A percentile compares a stretch with the other conserved stretches of the same genome.
Conservation (phyloP, 192 early-diverging fungal species). For the Rhizophagus clarus region DNA sequence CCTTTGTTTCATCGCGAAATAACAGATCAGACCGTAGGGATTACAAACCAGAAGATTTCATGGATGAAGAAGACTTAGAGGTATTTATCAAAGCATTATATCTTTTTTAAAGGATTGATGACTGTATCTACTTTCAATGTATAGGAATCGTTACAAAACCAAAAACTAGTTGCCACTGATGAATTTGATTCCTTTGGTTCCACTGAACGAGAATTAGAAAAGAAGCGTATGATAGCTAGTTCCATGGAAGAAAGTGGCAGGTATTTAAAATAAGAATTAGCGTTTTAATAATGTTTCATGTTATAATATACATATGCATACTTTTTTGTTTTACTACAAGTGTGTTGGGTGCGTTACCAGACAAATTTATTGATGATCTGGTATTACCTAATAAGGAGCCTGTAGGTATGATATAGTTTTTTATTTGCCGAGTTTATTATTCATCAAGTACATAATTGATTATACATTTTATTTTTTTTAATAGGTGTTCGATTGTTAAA, state of each 20-base stretch:
- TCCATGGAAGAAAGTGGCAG: conserved; percentile 51
- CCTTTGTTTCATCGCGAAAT: conserved; percentile 77
- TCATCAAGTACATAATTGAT: background rate
- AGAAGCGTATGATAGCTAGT: conserved; percentile 46
- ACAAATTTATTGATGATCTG: conserved; percentile 57
- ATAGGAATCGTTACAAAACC: conserved; percentile 50
- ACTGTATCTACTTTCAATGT: background rate
- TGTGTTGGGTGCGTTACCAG: conserved; percentile 46
- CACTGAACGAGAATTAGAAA: conserved; percentile 59
- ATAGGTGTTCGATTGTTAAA: conserved; percentile 66
- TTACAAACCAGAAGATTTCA: conserved; percentile 80
- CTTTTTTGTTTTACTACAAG: conserved; percentile 23
- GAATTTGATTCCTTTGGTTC: conserved; percentile 72
- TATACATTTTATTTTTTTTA: background rate
- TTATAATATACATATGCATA: background rate
- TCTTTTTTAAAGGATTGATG: background rate
- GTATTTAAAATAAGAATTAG: conserved; percentile 20
- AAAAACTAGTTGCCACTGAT: conserved; percentile 61
- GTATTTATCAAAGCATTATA: conserved; percentile 37
- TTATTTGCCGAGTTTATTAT: background rate
- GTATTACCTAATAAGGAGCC: conserved; percentile 66
- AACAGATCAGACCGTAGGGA: conserved; percentile 55
- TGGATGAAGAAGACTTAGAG: conserved; percentile 95
- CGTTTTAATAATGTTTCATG: conserved; percentile 8
- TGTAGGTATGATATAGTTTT: conserved; percentile 37